These are phyloP conservation scores for Botrytis tulipae DNA, from an alignment of 2,329 filamentous ascomycete species.

Conservation along the genomic window DNA sequence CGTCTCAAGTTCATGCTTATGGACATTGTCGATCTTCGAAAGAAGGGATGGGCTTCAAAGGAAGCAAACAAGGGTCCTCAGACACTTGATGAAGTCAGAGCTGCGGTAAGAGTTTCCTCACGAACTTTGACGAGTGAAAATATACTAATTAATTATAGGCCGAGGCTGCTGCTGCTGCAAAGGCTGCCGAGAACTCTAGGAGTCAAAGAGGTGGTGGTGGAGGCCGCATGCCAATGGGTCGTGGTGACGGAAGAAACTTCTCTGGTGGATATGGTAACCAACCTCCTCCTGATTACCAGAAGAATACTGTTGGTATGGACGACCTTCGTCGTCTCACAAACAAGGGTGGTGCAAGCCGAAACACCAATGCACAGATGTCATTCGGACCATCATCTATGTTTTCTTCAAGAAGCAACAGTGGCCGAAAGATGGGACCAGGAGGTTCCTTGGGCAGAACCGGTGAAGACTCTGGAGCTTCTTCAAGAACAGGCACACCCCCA, in stretches of 20 bases:
- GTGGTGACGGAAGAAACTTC: constrained; percentile 85
- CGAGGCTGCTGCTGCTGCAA: constrained; percentile 74
- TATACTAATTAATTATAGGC: constrained; percentile 44
- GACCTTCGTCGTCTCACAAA: constrained; percentile 78
- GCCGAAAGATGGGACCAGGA: constrained; percentile 74
- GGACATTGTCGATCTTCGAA: constrained; percentile 86
- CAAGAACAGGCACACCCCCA: constrained; percentile 85
- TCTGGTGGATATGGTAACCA: constrained; percentile 69
- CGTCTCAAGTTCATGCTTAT: constrained; percentile 95
- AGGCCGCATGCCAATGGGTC: constrained; percentile 70
- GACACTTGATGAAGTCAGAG: constrained; percentile 90
- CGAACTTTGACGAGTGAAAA: background rate
- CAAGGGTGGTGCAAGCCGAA: constrained; percentile 57
- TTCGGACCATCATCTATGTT: constrained; percentile 88
- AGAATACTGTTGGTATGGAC: constrained; percentile 85
- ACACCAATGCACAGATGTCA: constrained; percentile 57
- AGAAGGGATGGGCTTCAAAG: constrained; percentile 77
- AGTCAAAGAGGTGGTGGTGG: constrained; percentile 62
- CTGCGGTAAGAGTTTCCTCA: constrained; percentile 55
- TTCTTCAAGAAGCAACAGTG: constrained; percentile 85
- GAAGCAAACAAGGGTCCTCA: constrained; percentile 92
- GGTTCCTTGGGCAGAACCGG: constrained; percentile 69
- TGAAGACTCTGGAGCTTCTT: constrained; percentile 85
- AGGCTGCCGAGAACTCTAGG: constrained; percentile 70
- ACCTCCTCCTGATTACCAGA: constrained; percentile 65